Percentiles rank a stretch among this genome's conserved stretches.
phyloP scores from a whole-genome alignment of 768 basidiomycete species.

The Amanita phalloides region DNA sequence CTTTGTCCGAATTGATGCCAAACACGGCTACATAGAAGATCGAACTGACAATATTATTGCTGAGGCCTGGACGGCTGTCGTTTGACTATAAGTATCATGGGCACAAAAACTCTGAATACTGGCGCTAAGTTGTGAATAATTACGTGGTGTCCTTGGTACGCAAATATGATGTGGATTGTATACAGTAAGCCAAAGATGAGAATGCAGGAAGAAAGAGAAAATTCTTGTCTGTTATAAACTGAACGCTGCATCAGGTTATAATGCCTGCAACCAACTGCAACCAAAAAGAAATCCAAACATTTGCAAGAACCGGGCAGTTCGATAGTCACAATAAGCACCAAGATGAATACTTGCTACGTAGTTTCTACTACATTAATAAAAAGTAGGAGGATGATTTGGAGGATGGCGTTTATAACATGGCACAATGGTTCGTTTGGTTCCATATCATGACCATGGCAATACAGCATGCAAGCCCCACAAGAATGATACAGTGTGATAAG shows the following conservation, averaged over 20 bases:
- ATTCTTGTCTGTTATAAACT: slow-evolving; percentile 28
- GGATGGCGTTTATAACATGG: slow-evolving; percentile 70
- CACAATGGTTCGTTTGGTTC: slow-evolving; percentile 66
- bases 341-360: slow-evolving; percentile 30
- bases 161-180: slow-evolving; percentile 71
- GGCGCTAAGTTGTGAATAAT: slow-evolving; percentile 61
- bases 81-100: slow-evolving; percentile 60
- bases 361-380: slow-evolving; percentile 64
- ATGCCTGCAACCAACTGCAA: slow-evolving; percentile 60
- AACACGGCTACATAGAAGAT: slow-evolving; percentile 42
- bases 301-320: neutral
- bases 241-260: slow-evolving; percentile 50
- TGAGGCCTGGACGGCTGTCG: slow-evolving; percentile 67
- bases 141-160: slow-evolving; percentile 59
- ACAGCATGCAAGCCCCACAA: slow-evolving; percentile 70
- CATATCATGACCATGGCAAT: slow-evolving; percentile 77
- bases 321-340: slow-evolving; percentile 56
- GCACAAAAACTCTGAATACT: slow-evolving; percentile 75
- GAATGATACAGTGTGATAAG: slow-evolving; percentile 67
- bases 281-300: neutral
- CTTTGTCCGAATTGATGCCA: slow-evolving; percentile 70
- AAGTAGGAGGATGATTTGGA: slow-evolving; percentile 67
- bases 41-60: slow-evolving; percentile 61
- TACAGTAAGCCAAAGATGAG: slow-evolving; percentile 63
- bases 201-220: slow-evolving; percentile 67